A percentile compares a stretch with the other conserved stretches of the same genome.
Conservation (phyloP, 2,329 filamentous ascomycete species). For the Xylariomycetidae sp. region DNA sequence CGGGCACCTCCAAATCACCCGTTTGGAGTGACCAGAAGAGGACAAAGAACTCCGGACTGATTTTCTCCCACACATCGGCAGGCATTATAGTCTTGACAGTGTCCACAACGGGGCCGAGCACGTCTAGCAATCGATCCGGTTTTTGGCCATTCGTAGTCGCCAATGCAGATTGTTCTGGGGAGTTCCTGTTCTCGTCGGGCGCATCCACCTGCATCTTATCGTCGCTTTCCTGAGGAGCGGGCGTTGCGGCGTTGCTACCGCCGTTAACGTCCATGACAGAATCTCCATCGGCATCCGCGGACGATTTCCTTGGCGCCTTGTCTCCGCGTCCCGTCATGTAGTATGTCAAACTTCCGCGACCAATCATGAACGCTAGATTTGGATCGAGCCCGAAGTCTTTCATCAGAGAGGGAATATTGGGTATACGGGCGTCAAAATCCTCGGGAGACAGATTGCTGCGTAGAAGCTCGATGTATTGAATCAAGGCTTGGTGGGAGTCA, state of each 20-base stretch:
- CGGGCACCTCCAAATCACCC: conserved; percentile 72
- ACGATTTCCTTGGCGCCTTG: conserved; percentile 21
- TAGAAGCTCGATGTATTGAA: conserved; percentile 85
- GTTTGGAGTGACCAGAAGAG: conserved; percentile 90
- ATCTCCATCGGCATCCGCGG: conserved; percentile 52
- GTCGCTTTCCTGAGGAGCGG: conserved; percentile 15
- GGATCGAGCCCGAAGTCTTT: conserved; percentile 73
- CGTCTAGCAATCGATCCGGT: conserved; percentile 54
- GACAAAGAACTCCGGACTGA: conserved; percentile 77
- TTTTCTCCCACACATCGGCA: conserved; percentile 57
- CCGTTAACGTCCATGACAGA: conserved; percentile 40
- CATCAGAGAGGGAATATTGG: conserved; percentile 68
- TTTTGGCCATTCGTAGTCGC: conserved; percentile 27
- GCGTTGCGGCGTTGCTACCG: conserved; percentile 18
- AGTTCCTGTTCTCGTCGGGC: conserved; percentile 17
- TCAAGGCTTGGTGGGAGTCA: conserved; percentile 77
- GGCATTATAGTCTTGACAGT: conserved; percentile 58
- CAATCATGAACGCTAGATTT: conserved; percentile 78
- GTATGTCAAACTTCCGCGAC: conserved; percentile 65
- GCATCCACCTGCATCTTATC: conserved; percentile 27
- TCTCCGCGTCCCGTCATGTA: conserved; percentile 45
- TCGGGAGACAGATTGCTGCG: conserved; percentile 69
- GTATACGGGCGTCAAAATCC: conserved; percentile 74
- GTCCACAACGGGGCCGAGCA: conserved; percentile 68
- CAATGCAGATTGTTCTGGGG: conserved; percentile 16